Evolutionary conservation across 345 rosid species (phyloP).

Genomic region (Citrus reticulata): DNA sequence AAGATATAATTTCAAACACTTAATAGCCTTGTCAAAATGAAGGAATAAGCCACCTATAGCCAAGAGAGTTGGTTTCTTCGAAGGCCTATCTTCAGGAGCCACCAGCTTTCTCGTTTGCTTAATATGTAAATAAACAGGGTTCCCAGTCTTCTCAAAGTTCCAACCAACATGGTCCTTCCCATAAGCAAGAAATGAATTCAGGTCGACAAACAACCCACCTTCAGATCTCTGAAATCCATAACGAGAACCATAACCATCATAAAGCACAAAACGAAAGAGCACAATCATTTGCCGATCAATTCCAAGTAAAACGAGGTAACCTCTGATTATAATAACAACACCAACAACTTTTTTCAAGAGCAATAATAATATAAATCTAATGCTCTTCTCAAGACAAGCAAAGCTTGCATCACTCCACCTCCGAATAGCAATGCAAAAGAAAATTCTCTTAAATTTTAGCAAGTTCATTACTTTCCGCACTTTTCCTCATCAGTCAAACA

Average conservation of each 20-base stretch:
- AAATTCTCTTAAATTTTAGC: neutral
- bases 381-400: neutral
- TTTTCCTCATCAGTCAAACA: conserved; percentile 5
- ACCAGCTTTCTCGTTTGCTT: conserved; percentile 68
- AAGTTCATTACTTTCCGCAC: neutral
- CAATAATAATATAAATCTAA: neutral
- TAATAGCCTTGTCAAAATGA: neutral
- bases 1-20: neutral
- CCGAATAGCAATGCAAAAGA: neutral
- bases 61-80: conserved; percentile 82
- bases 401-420: neutral
- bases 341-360: neutral
- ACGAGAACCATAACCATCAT: conserved; percentile 7
- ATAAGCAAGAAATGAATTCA: conserved; percentile 88
- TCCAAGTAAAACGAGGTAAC: neutral
- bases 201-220: conserved; percentile 88
- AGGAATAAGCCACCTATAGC: conserved; percentile 62
- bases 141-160: conserved; percentile 90
- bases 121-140: conserved; percentile 83
- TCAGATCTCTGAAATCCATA: conserved; percentile 69
- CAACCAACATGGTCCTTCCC: conserved; percentile 83
- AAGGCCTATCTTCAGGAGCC: conserved; percentile 84
- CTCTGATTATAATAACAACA: neutral
- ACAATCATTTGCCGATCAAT: neutral
- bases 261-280: neutral